Conservation (phyloP, 345 rosid genomes). For the Citrus inodora region DNA sequence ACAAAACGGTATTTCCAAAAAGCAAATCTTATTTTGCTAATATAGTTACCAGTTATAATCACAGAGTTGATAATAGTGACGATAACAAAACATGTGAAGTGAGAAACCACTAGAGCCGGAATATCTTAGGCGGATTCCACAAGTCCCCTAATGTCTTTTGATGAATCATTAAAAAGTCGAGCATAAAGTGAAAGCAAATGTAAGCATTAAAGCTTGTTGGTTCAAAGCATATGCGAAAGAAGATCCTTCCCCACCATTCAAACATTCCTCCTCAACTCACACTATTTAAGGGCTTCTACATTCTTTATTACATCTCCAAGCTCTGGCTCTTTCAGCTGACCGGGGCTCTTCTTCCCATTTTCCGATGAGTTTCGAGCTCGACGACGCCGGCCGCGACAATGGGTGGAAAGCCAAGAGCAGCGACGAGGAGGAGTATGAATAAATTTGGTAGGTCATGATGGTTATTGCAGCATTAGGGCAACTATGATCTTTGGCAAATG, state of each 20-base stretch:
- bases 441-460: conserved; percentile 22
- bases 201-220: not conserved
- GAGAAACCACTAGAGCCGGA: conserved; percentile 6
- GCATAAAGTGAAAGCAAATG: conserved; percentile 9
- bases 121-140: conserved; percentile 32
- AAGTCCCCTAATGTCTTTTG: not conserved
- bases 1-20: not conserved
- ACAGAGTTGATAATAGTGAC: not conserved
- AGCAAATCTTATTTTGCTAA: not conserved
- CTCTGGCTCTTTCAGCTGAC: not conserved
- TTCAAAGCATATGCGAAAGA: conserved; percentile 38
- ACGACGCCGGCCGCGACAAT: not conserved
- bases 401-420: not conserved
- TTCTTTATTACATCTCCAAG: not conserved
- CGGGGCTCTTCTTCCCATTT: not conserved
- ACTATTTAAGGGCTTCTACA: not conserved
- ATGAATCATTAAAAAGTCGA: not conserved
- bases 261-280: not conserved
- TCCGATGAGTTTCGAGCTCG: conserved; percentile 1
- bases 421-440: not conserved
- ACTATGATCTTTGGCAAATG: conserved; percentile 42
- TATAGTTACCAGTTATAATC: no score
- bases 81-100: not conserved
- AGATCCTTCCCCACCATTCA: conserved; percentile 31
- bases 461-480: conserved; percentile 34